Evolutionary conservation across 441 rosid species (phyloP).

Genomic region (Adansonia rubrostipa): DNA sequence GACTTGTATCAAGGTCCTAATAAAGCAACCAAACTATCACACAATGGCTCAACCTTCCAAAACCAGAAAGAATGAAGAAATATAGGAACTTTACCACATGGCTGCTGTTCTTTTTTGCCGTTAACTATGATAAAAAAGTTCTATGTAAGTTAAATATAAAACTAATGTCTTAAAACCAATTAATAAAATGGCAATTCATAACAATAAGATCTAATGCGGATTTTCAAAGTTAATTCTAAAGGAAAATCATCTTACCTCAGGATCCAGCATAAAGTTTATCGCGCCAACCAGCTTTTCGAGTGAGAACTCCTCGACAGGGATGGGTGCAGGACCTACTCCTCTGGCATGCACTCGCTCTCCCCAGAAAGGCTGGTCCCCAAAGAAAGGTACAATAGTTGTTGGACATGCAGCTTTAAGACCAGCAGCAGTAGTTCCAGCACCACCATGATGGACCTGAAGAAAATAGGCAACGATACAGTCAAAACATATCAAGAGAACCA

Average conservation of each 20-base stretch:
- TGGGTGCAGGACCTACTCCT: conserved; percentile 89
- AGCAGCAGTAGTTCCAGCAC: conserved; percentile 98
- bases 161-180: not conserved
- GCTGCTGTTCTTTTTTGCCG: not conserved
- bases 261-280: conserved; percentile 74
- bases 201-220: not conserved
- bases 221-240: not conserved
- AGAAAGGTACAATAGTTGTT: conserved; percentile 89
- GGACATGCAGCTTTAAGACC: conserved; percentile 99
- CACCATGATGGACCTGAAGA: conserved; percentile 95
- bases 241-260: conserved; percentile 49
- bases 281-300: conserved; percentile 72
- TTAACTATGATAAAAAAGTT: not conserved
- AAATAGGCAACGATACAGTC: not conserved
- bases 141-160: not conserved
- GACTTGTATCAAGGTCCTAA: not conserved
- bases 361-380: conserved; percentile 98
- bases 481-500: not conserved
- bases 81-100: not conserved
- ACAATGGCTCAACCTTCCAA: not conserved
- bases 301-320: conserved; percentile 86
- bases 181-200: not conserved
- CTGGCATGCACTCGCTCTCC: conserved; percentile 88
- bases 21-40: not conserved
- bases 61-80: not conserved